These are phyloP conservation scores for Trichosporon coremiiforme DNA, from an alignment of 1,284 basidiomycete species.

Conservation along the genomic window DNA sequence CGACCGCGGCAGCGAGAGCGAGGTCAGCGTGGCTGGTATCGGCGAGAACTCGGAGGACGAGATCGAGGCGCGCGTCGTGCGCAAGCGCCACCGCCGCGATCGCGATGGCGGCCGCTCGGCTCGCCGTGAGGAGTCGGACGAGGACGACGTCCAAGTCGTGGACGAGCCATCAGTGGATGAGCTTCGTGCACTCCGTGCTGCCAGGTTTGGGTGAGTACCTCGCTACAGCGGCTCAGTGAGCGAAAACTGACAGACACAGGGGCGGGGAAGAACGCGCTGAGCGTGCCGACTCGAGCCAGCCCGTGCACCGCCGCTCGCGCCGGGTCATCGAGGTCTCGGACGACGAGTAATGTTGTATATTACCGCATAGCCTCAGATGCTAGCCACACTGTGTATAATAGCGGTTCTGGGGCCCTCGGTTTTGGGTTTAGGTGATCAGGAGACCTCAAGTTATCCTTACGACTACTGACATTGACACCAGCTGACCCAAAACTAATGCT, in stretches of 20 bases:
- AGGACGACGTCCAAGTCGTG: slow-evolving; percentile 30
- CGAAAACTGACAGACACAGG: background rate
- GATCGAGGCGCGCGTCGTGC: slow-evolving; percentile 13
- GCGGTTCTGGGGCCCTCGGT: background rate
- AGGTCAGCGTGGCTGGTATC: background rate
- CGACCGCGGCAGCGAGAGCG: slow-evolving; percentile 17
- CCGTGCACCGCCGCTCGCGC: slow-evolving; percentile 9
- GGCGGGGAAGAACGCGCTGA: background rate
- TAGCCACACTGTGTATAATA: background rate
- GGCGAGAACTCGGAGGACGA: slow-evolving; percentile 18
- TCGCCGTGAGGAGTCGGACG: background rate
- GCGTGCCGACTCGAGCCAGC: background rate
- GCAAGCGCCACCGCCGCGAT: background rate
- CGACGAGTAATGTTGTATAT: slow-evolving; percentile 15
- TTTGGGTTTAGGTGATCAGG: background rate
- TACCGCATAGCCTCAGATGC: background rate
- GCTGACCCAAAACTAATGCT: background rate
- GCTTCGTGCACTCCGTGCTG: slow-evolving; percentile 26
- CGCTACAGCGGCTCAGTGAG: background rate
- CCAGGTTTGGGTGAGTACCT: slow-evolving; percentile 27
- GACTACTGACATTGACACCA: background rate
- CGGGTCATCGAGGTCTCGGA: slow-evolving; percentile 18
- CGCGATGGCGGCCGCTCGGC: background rate
- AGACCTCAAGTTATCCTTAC: background rate
- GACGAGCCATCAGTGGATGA: slow-evolving; percentile 34